These are phyloP conservation scores for Nigrograna mackinnonii DNA, from an alignment of 2,329 filamentous ascomycete species.

Conservation along the genomic window DNA sequence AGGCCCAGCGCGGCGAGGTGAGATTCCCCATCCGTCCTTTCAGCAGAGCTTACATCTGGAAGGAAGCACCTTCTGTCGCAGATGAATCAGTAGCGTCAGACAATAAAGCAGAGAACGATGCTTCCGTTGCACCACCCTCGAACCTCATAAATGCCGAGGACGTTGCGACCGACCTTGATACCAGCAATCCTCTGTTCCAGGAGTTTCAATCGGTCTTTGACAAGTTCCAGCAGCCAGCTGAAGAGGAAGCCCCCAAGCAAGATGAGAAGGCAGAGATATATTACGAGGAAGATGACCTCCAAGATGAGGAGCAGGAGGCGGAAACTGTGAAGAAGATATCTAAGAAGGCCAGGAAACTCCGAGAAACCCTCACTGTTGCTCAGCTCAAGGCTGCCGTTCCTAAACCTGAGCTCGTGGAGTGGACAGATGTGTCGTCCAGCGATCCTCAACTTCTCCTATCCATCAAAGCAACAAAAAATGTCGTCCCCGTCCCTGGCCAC, in stretches of 20 bases:
- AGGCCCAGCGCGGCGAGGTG: conserved; percentile 78
- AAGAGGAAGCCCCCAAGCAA: conserved; percentile 61
- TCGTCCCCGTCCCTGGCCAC: conserved; percentile 90
- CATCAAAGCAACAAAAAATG: conserved; percentile 93
- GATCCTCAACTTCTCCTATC: conserved; percentile 89
- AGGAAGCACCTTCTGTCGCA: conserved; percentile 41
- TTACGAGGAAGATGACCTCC: conserved; percentile 83
- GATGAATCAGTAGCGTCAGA: conserved; percentile 42
- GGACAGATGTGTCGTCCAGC: conserved; percentile 91
- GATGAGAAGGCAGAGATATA: conserved; percentile 82
- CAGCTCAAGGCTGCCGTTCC: conserved; percentile 90
- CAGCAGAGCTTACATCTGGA: conserved; percentile 11
- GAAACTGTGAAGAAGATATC: conserved; percentile 73
- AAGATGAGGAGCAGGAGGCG: conserved; percentile 75
- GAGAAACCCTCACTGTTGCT: conserved; percentile 91
- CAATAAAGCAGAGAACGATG: conserved; percentile 37
- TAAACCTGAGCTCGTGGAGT: conserved; percentile 94
- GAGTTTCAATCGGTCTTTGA: conserved; percentile 83
- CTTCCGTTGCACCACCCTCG: conserved; percentile 50
- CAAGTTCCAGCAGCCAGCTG: conserved; percentile 65
- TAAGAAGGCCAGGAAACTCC: conserved; percentile 91
- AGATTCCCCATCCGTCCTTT: conserved; percentile 17
- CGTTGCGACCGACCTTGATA: conserved; percentile 55
- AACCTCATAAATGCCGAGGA: conserved; percentile 34
- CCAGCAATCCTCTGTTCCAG: conserved; percentile 77